These are phyloP conservation scores for Fistulinella staudtii DNA, from an alignment of 1,284 basidiomycete species.

Conservation along the genomic window DNA sequence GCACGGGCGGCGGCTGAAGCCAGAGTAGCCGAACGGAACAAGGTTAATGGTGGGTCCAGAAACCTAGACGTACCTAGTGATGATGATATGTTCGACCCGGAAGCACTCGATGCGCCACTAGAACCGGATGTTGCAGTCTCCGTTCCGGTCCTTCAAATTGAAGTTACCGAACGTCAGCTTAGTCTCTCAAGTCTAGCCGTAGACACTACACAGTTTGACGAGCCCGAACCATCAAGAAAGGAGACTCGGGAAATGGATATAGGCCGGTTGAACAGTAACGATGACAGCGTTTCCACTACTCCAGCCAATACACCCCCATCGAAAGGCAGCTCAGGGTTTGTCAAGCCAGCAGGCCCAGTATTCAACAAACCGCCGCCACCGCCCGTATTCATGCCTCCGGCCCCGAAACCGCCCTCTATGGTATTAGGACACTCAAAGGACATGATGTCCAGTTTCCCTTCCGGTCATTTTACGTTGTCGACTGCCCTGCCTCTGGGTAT, in stretches of 20 bases:
- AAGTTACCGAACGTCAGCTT: constrained; percentile 13
- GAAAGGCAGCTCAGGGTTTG: constrained; percentile 30
- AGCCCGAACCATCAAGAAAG: constrained; percentile 4
- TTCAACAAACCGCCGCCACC: constrained; percentile 55
- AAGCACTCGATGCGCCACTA: constrained; percentile 15
- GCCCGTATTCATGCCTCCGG: constrained; percentile 51
- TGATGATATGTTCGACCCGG: constrained; percentile 4
- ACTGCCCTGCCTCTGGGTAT: constrained; percentile 45
- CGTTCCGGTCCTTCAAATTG: neutral
- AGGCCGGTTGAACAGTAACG: neutral
- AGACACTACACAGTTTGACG: neutral
- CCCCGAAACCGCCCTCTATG: constrained; percentile 15
- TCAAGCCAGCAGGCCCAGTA: constrained; percentile 41
- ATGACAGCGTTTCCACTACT: constrained; percentile 48
- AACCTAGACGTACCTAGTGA: constrained; percentile 21
- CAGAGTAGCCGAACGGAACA: constrained; percentile 58
- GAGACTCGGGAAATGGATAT: neutral
- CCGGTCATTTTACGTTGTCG: constrained; percentile 40
- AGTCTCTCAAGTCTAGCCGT: constrained; percentile 28
- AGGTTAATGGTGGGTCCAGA: constrained; percentile 40
- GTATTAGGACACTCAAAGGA: constrained; percentile 23
- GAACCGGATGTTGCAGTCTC: constrained; percentile 1
- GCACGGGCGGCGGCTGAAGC: constrained; percentile 69
- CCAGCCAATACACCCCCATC: constrained; percentile 55
- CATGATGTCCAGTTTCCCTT: constrained; percentile 30